Evolutionary conservation across 805 yeast genomes (phyloP), one percentile per base, ranked within the genome.

Genomic region (Priceomyces castillae): DNA sequence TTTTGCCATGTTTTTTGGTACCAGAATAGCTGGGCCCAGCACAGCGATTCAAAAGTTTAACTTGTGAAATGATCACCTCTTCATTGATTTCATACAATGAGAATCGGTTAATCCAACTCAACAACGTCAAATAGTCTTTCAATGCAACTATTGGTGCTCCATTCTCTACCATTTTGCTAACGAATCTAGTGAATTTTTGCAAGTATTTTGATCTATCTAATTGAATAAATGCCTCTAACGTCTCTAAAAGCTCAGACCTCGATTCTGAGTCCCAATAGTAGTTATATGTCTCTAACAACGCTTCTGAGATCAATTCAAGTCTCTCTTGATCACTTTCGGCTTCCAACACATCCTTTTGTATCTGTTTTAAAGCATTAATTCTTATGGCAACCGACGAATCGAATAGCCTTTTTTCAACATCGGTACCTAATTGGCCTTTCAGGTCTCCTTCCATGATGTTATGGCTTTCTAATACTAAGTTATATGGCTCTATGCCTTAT

Each of bases 91-190:
- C 42, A 3, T 46, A 15, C 9, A 39, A 58, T 47, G 19, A 65
- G 35, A 58, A 78, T 53, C 38, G 58, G 57, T 73, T 69, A 37
- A 71, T 61, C 90, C 90, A 85, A 14, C 71, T 69, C 33, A 85
- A 64, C 19, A 85, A 60, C 22, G 82, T 73, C 49, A 81, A 57
- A 46, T 81, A 66, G 58, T 81, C 87, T 2, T 78, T 66, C 4
- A 75, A 58, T 1, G 92, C 85, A 45, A 75, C 67, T 22, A 49
- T 46, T 14, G 54, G 52, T 12, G 47, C 52, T 2, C 63, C 61
- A 16, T 51, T 56, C 2, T 54, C 47, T 5, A 72, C 55, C 15
- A 60, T 51, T 9, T 58, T 57, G 17, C 59, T 43, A 34, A 81
- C 65, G 51, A 68, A 78, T 26, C 64, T 67, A 20, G 60, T 48